phyloP scores from a whole-genome alignment of 164 flowering plant species.

The grape (Vitis vinifera) region ASM3070453v1 NC_081805.1:25583501-25584000 shows the following conservation, averaged over 20 bases:
- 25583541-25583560: too few species aligned
- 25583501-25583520: too few species aligned
- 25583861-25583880: too few species aligned
- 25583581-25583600: too few species aligned
- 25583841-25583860: slow-evolving; percentile 32
- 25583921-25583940: slow-evolving; percentile 9
- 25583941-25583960: slow-evolving; percentile 17
- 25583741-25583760: slow-evolving; percentile 23
- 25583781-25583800: slow-evolving; percentile 42
- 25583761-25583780: slow-evolving; percentile 36
- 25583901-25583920: background rate
- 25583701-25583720: background rate
- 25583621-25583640: too few species aligned
- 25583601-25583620: too few species aligned
- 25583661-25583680: too few species aligned
- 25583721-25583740: slow-evolving; percentile 44
- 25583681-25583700: too few species aligned
- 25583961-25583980: slow-evolving; percentile 35
- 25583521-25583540: too few species aligned
- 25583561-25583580: too few species aligned
- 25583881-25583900: background rate
- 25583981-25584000: slow-evolving; percentile 17
- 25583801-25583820: slow-evolving; percentile 37
- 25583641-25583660: too few species aligned
- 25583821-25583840: slow-evolving; percentile 25